These are phyloP conservation scores for Vickermania ingenoplastis DNA, from an alignment of 208 protist genomes.

Conservation along the genomic window DNA sequence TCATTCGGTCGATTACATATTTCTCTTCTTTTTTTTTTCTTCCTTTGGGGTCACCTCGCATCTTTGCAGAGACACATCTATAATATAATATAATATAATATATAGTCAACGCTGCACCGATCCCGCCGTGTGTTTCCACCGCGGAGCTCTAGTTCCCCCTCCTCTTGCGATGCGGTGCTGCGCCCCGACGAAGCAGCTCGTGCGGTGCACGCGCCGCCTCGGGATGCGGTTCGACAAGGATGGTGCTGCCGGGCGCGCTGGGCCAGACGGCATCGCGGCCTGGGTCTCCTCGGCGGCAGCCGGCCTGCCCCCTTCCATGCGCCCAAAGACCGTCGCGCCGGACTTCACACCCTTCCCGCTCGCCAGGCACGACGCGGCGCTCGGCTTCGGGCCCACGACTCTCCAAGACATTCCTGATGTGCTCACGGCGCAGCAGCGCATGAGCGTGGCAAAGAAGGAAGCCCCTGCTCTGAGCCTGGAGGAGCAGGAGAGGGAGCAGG, in stretches of 20 bases:
- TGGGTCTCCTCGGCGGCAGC: background rate
- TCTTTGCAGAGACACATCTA: no score
- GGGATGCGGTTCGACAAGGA: background rate
- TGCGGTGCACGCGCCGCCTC: no score
- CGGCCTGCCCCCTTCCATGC: constrained; percentile 54
- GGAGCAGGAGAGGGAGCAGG: background rate
- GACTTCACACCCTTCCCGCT: constrained; percentile 82
- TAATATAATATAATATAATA: no score
- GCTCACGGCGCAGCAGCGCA: constrained; percentile 30
- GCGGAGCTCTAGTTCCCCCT: no score
- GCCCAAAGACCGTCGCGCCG: constrained; percentile 34
- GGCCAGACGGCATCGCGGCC: background rate
- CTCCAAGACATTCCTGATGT: constrained; percentile 74
- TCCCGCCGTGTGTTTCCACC: no score
- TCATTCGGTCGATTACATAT: no score
- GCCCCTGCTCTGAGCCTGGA: background rate
- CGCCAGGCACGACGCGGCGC: constrained; percentile 59
- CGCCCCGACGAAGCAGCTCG: no score
- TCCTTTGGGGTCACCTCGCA: no score
- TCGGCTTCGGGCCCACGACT: constrained; percentile 75
- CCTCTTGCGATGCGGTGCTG: no score
- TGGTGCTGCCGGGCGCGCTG: no score
- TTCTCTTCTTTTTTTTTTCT: no score
- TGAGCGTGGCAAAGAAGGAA: constrained; percentile 1
- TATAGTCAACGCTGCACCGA: no score